phyloP scores from a whole-genome alignment of 805 yeast genomes.

The Spathaspora girioi region DNA sequence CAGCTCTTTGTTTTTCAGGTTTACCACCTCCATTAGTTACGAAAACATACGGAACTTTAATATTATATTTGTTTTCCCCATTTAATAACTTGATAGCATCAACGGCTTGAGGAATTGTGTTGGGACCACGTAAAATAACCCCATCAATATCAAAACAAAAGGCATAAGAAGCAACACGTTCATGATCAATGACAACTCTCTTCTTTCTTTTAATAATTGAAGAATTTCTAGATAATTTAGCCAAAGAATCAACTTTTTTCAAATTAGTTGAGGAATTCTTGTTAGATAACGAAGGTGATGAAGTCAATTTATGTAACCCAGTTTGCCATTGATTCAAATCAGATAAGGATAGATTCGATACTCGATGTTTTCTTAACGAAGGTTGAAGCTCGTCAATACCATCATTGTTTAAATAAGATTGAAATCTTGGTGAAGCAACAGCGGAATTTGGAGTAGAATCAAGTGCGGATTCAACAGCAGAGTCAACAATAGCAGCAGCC shows the following conservation, averaged over 20 bases:
- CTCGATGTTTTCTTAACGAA: conserved; percentile 55
- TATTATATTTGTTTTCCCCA: conserved; percentile 73
- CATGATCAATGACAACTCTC: conserved; percentile 59
- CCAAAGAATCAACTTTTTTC: conserved; percentile 42
- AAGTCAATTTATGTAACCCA: conserved; percentile 38
- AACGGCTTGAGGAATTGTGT: conserved; percentile 76
- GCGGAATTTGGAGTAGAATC: background rate
- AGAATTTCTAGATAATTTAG: conserved; percentile 44
- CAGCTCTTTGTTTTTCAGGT: conserved; percentile 70
- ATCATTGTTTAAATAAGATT: conserved; percentile 66
- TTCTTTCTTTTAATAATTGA: conserved; percentile 44
- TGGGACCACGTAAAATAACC: conserved; percentile 80
- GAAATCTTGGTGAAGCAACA: conserved; percentile 18
- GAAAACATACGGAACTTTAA: conserved; percentile 77
- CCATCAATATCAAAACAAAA: conserved; percentile 95
- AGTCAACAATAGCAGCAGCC: conserved; percentile 3
- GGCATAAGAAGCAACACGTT: conserved; percentile 75
- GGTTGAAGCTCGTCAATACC: conserved; percentile 70
- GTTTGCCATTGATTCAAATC: conserved; percentile 64
- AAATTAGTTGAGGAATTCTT: conserved; percentile 29
- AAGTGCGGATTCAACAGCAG: background rate
- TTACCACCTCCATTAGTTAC: conserved; percentile 94
- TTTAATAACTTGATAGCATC: conserved; percentile 69
- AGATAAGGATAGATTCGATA: conserved; percentile 62
- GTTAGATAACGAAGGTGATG: conserved; percentile 33